Conservation (phyloP, 176 grass and related monocot species). For the Lolium rigidum region DNA sequence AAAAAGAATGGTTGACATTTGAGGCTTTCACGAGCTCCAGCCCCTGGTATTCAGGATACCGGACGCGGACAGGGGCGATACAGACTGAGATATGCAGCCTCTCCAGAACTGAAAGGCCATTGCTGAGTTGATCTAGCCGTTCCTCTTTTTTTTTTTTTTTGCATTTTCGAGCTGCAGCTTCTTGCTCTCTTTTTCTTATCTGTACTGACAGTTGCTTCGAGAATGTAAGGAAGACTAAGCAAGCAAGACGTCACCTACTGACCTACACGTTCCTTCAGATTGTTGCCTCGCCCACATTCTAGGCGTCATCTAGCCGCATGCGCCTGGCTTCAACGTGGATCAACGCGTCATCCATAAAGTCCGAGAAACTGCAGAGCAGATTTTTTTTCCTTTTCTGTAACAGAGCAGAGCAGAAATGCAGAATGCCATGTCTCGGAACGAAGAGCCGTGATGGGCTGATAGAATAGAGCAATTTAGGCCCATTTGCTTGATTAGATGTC, state of each 20-base stretch:
- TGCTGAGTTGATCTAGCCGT: not conserved
- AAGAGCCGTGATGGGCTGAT: not conserved
- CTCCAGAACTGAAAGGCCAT: conserved; percentile 40
- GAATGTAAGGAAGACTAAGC: not conserved
- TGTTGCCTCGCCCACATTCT: not conserved
- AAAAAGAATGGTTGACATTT: not conserved
- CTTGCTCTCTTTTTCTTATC: not conserved
- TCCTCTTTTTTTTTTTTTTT: not conserved
- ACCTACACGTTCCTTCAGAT: not conserved
- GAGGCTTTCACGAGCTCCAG: not conserved
- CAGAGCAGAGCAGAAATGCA: not conserved
- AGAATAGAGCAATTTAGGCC: not conserved
- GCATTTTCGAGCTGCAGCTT: conserved; percentile 7
- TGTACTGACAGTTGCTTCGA: not conserved
- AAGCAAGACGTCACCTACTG: not conserved
- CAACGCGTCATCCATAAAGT: not conserved
- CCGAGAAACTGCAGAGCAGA: no score
- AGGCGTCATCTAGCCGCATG: not conserved
- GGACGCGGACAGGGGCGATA: not conserved
- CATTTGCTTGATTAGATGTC: not conserved
- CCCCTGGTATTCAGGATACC: not conserved
- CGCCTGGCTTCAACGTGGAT: not conserved
- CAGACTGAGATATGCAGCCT: not conserved
- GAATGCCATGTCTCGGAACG: not conserved
- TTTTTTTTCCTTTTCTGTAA: not conserved